These are phyloP conservation scores for Termitomyces sp. DNA, from an alignment of 768 basidiomycete species.

Conservation along the genomic window DNA sequence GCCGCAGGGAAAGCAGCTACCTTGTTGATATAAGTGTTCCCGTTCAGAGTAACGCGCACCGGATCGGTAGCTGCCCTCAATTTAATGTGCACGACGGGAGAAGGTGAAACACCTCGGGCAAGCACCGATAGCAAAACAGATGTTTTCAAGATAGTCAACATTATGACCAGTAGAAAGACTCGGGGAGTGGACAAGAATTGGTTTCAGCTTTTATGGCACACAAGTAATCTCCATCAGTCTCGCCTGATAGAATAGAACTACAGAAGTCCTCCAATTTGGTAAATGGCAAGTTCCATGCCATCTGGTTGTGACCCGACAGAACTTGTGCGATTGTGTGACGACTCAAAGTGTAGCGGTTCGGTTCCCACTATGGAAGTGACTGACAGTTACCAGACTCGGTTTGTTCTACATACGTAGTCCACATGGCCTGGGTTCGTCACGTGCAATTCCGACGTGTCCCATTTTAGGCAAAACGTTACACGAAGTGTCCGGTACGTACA, in stretches of 20 bases:
- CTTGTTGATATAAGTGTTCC: conserved; percentile 12
- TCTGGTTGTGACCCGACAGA: neutral
- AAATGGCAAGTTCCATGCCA: neutral
- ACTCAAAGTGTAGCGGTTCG: too few species aligned
- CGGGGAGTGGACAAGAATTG: neutral
- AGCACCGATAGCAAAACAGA: neutral
- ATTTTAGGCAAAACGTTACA: too few species aligned
- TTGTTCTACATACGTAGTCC: too few species aligned
- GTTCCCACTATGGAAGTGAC: too few species aligned
- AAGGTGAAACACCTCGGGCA: neutral
- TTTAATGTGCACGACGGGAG: neutral
- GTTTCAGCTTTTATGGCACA: neutral
- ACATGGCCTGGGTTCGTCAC: too few species aligned
- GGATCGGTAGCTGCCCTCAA: conserved; percentile 4
- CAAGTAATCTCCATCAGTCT: neutral
- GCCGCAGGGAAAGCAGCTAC: neutral
- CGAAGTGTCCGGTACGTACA: too few species aligned
- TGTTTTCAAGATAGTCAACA: neutral
- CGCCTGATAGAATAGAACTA: neutral
- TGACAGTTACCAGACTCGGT: too few species aligned
- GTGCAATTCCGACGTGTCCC: too few species aligned
- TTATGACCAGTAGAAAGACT: neutral
- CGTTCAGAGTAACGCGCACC: conserved; percentile 5
- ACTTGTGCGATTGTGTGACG: neutral
- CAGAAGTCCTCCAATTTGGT: neutral